Conservation (phyloP, 2,329 filamentous ascomycete genomes). For the Acarospora socialis region DNA sequence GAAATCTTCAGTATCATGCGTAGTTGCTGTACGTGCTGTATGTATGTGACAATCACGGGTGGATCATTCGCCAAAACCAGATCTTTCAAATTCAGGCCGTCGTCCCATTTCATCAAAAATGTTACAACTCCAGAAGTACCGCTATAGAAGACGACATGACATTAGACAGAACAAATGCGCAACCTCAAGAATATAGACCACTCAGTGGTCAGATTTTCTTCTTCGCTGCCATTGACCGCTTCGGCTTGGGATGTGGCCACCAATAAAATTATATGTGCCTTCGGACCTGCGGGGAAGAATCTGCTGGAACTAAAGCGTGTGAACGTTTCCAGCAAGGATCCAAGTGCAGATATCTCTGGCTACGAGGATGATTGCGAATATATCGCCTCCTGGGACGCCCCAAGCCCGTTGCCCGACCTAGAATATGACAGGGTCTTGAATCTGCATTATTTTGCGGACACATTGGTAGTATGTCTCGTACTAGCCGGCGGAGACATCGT, state of each 20-base stretch:
- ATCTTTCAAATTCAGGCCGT: too few relatives aligned
- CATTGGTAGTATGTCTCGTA: constrained; percentile 62
- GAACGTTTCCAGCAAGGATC: constrained; percentile 14
- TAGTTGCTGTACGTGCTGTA: too few relatives aligned
- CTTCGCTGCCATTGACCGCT: constrained; percentile 52
- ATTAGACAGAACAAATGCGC: constrained; percentile 45
- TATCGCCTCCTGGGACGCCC: constrained; percentile 81
- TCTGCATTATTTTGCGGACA: constrained; percentile 77
- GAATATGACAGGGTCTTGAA: constrained; percentile 60
- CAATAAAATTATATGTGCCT: constrained; percentile 66
- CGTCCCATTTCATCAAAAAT: too few relatives aligned
- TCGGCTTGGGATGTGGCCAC: constrained; percentile 73
- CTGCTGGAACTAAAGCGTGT: constrained; percentile 56
- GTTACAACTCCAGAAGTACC: too few relatives aligned
- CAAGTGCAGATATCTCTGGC: constrained; percentile 25
- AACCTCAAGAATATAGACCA: constrained; percentile 72
- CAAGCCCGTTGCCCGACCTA: constrained; percentile 63
- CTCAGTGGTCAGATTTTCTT: constrained; percentile 46
- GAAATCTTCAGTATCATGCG: too few relatives aligned
- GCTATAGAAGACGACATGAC: too few relatives aligned
- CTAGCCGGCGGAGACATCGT: constrained; percentile 85
- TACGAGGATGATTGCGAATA: constrained; percentile 26
- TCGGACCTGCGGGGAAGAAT: constrained; percentile 61
- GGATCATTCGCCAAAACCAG: too few relatives aligned
- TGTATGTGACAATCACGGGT: too few relatives aligned